A percentile compares a stretch with the other conserved stretches of the same genome.
phyloP scores from a whole-genome alignment of 495 filamentous ascomycete genomes.

The Parachaetomium inaequale region DNA sequence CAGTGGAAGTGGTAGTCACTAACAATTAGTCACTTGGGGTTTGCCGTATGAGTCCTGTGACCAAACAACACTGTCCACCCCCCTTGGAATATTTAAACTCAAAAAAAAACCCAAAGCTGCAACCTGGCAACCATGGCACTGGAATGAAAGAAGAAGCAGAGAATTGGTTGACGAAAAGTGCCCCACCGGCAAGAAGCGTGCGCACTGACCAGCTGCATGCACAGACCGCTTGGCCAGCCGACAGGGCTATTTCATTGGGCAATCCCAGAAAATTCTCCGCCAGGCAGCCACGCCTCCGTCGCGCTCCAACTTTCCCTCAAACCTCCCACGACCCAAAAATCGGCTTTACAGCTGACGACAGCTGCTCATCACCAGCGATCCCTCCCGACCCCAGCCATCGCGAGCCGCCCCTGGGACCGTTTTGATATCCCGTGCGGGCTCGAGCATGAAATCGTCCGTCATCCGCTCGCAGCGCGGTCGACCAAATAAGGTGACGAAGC shows the following conservation, averaged over 20 bases:
- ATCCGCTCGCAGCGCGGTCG: constrained; percentile 36
- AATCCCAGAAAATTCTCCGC: constrained; percentile 21
- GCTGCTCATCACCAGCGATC: constrained; percentile 28
- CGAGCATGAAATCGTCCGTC: constrained; percentile 32
- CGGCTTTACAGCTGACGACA: constrained; percentile 35
- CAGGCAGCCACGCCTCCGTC: constrained; percentile 4
- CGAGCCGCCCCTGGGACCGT: constrained; percentile 8
- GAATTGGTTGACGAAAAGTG: background rate
- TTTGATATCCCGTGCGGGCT: constrained; percentile 9
- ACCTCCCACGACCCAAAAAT: constrained; percentile 20
- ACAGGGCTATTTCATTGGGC: constrained; percentile 17
- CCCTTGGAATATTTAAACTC: too few relatives aligned
- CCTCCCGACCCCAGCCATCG: constrained; percentile 15
- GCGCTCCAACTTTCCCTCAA: constrained; percentile 12
- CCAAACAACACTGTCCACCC: too few relatives aligned
- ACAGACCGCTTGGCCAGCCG: background rate
- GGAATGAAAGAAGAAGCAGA: too few relatives aligned
- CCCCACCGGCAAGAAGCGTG: background rate
- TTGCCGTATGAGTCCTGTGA: background rate
- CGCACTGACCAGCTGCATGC: constrained; percentile 10
- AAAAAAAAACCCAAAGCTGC: too few relatives aligned
- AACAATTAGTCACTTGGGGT: background rate
- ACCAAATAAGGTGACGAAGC: constrained; percentile 44
- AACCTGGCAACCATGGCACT: too few relatives aligned
- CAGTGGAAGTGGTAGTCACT: background rate